Evolutionary conservation across 2,329 filamentous ascomycete species (phyloP).

Genomic region (Myriosclerotinia scirpicola): DNA sequence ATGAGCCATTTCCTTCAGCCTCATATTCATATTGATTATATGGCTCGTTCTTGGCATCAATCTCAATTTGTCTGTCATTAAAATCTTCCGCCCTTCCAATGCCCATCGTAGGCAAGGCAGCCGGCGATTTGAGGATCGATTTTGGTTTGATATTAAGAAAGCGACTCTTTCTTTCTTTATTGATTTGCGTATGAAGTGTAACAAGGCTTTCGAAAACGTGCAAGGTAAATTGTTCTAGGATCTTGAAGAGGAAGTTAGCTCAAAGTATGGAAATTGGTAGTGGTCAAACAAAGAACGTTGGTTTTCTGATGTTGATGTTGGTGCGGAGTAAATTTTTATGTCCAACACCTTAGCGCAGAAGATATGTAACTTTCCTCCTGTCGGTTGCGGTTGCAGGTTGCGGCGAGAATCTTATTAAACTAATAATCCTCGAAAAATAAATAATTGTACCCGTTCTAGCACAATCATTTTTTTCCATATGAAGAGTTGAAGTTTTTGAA

Average conservation of each 20-base stretch:
- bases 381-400: background rate
- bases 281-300: conserved; percentile 17
- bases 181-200: conserved; percentile 1
- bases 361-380: background rate
- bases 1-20: conserved; percentile 78
- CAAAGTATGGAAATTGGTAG: background rate
- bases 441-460: background rate
- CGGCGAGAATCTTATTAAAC: background rate
- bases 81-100: conserved; percentile 67
- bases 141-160: conserved; percentile 30
- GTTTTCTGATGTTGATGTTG: background rate
- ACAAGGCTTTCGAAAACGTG: background rate
- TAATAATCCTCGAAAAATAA: background rate
- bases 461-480: background rate
- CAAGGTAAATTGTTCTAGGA: conserved; percentile 10
- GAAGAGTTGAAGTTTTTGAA: background rate
- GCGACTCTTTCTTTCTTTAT: conserved; percentile 17
- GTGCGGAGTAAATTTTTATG: conserved; percentile 9
- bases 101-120: conserved; percentile 55
- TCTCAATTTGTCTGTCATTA: conserved; percentile 65
- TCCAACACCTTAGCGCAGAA: conserved; percentile 21
- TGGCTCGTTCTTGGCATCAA: conserved; percentile 58
- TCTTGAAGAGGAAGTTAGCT: conserved; percentile 18
- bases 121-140: conserved; percentile 25
- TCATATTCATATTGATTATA: conserved; percentile 82